These are phyloP conservation scores for Pinus taeda DNA, from an alignment of 75 land plant genomes.

Conservation along the genomic window DNA sequence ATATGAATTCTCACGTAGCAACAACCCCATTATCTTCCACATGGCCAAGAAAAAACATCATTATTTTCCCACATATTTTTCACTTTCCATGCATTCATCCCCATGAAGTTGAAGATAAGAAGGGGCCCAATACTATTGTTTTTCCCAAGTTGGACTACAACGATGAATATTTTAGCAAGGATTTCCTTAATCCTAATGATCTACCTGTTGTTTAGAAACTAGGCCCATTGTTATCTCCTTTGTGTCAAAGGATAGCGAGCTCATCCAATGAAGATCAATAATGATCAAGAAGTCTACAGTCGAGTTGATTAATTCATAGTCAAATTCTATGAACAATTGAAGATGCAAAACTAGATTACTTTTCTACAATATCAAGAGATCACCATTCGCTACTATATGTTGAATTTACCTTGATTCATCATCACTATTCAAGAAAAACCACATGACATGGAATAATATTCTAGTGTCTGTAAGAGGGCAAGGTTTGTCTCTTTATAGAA, in stretches of 20 bases:
- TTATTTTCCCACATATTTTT: constrained; percentile 5
- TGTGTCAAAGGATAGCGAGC: neutral
- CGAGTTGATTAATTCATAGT: constrained; percentile 57
- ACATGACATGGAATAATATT: too few relatives aligned
- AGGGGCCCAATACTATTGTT: neutral
- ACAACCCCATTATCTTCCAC: constrained; percentile 26
- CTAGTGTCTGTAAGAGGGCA: too few relatives aligned
- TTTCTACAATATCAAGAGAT: constrained; percentile 8
- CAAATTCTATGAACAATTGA: constrained; percentile 49
- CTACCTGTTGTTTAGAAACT: neutral
- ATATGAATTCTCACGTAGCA: constrained; percentile 57
- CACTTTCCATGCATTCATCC: constrained; percentile 19
- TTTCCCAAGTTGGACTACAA: neutral
- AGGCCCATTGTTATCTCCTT: constrained; percentile 1
- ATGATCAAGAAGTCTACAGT: constrained; percentile 23
- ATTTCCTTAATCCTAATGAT: neutral
- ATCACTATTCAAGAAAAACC: too few relatives aligned
- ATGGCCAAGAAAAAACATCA: constrained; percentile 9
- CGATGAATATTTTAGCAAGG: neutral
- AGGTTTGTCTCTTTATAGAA: too few relatives aligned
- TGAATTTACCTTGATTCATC: too few relatives aligned
- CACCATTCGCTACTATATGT: too few relatives aligned
- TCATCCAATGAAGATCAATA: constrained; percentile 1
- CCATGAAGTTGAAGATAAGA: neutral
- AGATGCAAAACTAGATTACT: constrained; percentile 17